These are phyloP conservation scores for Rhododendron henanense DNA, from an alignment of 148 eudicot genomes.

Conservation along the genomic window DNA sequence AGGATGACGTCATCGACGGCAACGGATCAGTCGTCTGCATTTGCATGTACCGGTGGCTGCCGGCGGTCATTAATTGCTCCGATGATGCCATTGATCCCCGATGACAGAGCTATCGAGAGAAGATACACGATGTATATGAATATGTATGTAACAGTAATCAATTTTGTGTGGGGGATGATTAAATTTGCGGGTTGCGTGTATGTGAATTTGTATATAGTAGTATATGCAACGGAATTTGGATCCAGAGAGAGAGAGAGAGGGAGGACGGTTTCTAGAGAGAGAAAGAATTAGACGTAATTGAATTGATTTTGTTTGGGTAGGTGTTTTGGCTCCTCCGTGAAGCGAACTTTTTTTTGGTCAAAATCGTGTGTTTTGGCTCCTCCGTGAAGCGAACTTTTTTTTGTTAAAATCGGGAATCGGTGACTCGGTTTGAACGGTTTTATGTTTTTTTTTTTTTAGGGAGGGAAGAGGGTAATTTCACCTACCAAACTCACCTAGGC, in stretches of 20 bases:
- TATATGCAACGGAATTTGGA: not conserved
- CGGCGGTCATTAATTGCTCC: slow-evolving; percentile 58
- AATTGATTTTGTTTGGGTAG: not conserved
- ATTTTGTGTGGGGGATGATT: not conserved
- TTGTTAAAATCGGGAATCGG: not conserved
- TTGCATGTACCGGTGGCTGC: slow-evolving; percentile 46
- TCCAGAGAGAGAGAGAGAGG: not conserved
- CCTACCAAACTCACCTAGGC: too few relatives aligned
- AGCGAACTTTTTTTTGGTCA: not conserved
- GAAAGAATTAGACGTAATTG: not conserved
- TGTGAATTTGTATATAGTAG: not conserved
- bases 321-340: not conserved
- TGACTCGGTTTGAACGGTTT: not conserved
- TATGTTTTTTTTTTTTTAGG: too few relatives aligned
- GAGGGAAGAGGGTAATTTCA: too few relatives aligned
- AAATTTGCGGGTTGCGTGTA: not conserved
- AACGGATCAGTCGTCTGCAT: slow-evolving; percentile 51
- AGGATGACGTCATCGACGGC: slow-evolving; percentile 29
- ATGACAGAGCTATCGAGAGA: not conserved
- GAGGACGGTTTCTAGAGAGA: not conserved
- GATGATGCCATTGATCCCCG: slow-evolving; percentile 46
- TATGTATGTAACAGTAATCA: not conserved
- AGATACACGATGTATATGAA: not conserved
- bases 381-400: not conserved
- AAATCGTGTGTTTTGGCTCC: not conserved